Base-by-base conservation (phyloP, 768 basidiomycete genomes). In the Tricholoma flavovirens region DNA sequence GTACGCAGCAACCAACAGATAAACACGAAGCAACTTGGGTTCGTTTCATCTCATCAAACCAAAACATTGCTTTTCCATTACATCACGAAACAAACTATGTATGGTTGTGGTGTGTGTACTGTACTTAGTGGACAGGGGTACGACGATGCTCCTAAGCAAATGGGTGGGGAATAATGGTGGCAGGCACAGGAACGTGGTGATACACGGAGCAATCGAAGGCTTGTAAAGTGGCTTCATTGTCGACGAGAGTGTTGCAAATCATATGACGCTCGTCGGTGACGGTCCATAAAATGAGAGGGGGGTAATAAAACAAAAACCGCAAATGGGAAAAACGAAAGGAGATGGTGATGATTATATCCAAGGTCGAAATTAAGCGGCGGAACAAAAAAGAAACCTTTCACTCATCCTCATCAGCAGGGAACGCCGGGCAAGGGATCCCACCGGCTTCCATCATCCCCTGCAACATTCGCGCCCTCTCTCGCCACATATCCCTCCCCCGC, bases 61-160 rank as follows among this genome's bases (percentile, higher is more conserved):
- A 26, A 26, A 26, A 26, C 24, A 26, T 26, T 26, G 24, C 2
- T 26, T 26, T 26, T n/a, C n/a, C n/a, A n/a, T n/a, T n/a, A n/a
- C 24, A 26, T 26, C 5, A 26, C 5, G 24, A 26, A 26, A 26
- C 24, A 26, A 3, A 26, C n/a, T 26, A 5, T 5, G 24, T 26
- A 26, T 26, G 24, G 5, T 2, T 2, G 24, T 26, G 24, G 2
- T 26, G 24, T 26, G 5, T 26, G 24, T 26, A 5, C n/a, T 3
- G 24, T 26, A 26, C 24, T 2, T 3, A 26, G 24, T 26, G 24
- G 35, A 24, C 7, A 38, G 36, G 21, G 76, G 56, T 79, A 76
- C 78, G 79, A 81, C 81, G 75, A 72, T 79, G 73, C 77, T 80
- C 76, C 72, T n/a, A 72, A 60, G 65, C 77, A 76, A 81, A 69